A percentile compares a stretch with the other conserved stretches of the same genome.
phyloP scores from a whole-genome alignment of 78 protist genomes.

The Monosiga brevicollis region DNA sequence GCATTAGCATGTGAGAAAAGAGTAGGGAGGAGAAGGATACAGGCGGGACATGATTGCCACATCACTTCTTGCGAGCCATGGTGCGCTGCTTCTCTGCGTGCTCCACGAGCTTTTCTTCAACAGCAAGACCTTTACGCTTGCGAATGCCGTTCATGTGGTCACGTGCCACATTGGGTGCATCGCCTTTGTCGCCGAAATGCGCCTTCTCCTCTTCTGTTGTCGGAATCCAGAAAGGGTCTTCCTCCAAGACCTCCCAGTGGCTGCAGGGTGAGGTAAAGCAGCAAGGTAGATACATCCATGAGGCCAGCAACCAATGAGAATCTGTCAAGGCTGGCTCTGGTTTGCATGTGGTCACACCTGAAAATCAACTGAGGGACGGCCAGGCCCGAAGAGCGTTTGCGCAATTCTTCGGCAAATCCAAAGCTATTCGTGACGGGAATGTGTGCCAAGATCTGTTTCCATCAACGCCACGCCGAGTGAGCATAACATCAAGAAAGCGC shows the following conservation, averaged over 20 bases:
- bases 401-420: slow-evolving; percentile 75
- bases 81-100: slow-evolving; percentile 91
- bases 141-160: slow-evolving; percentile 63
- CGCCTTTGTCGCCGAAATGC: slow-evolving; percentile 76
- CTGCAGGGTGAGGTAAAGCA: too few relatives aligned
- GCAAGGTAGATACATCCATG: too few relatives aligned
- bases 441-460: slow-evolving; percentile 43
- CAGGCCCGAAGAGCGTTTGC: slow-evolving; percentile 75
- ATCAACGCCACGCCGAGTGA: too few relatives aligned
- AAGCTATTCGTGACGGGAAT: slow-evolving; percentile 86
- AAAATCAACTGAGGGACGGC: slow-evolving; percentile 80
- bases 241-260: slow-evolving; percentile 55
- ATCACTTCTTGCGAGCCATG: slow-evolving; percentile 57
- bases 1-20: too few relatives aligned
- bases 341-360: too few relatives aligned
- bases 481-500: too few relatives aligned
- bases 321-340: too few relatives aligned
- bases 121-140: slow-evolving; percentile 77
- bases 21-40: too few relatives aligned
- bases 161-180: slow-evolving; percentile 61
- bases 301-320: too few relatives aligned
- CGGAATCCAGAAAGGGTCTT: slow-evolving; percentile 82
- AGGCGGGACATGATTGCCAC: too few relatives aligned
- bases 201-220: slow-evolving; percentile 84
- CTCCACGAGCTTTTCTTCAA: slow-evolving; percentile 81